A percentile compares a stretch with the other conserved stretches of the same genome.
Evolutionary conservation across 164 flowering plant species (phyloP).

Genomic region (Stephania cephalantha): DNA sequence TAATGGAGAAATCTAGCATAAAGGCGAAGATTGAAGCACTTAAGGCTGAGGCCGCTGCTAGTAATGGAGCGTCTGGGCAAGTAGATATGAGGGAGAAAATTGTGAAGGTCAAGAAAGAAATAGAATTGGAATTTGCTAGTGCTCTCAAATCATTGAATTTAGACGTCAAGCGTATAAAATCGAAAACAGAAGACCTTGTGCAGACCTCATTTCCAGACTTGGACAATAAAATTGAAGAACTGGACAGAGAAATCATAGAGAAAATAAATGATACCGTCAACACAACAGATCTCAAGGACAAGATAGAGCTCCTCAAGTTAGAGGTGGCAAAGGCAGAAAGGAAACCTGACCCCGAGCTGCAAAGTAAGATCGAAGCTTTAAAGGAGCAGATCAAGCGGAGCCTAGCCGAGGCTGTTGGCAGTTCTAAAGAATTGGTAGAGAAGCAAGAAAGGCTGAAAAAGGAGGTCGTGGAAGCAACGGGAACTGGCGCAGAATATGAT

Average conservation of each 20-base stretch:
- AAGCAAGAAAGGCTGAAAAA: conserved; percentile 44
- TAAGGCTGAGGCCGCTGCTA: conserved; percentile 36
- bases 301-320: conserved; percentile 47
- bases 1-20: conserved; percentile 37
- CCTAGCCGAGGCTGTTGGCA: conserved; percentile 38
- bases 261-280: conserved; percentile 39
- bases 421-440: conserved; percentile 34
- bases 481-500: conserved; percentile 19
- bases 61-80: conserved; percentile 27
- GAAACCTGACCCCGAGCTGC: conserved; percentile 37
- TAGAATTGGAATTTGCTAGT: conserved; percentile 38
- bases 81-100: conserved; percentile 45
- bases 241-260: conserved; percentile 38
- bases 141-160: conserved; percentile 43
- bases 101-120: conserved; percentile 37
- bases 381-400: conserved; percentile 47
- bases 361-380: conserved; percentile 49
- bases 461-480: conserved; percentile 34
- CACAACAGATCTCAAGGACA: conserved; percentile 47
- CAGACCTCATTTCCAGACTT: conserved; percentile 20
- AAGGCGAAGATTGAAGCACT: conserved; percentile 44
- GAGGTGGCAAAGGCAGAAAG: conserved; percentile 51
- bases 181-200: conserved; percentile 23
- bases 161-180: conserved; percentile 28
- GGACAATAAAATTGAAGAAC: conserved; percentile 31